These are phyloP conservation scores for Adansonia digitata DNA, from an alignment of 345 rosid species.

Conservation along the genomic window DNA sequence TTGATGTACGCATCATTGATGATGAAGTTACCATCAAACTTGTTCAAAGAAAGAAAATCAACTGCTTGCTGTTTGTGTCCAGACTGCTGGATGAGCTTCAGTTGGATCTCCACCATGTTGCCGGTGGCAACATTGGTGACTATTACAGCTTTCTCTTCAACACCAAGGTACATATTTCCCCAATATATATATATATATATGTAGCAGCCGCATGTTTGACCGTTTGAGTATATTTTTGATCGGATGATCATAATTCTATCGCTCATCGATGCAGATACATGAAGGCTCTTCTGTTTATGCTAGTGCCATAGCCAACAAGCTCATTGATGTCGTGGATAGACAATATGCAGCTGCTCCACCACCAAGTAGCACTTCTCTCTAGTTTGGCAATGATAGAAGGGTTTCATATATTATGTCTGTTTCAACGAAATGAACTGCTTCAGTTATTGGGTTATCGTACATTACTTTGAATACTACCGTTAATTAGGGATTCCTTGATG, in stretches of 20 bases:
- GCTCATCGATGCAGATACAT: neutral
- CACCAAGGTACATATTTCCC: conserved; percentile 51
- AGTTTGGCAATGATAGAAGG: neutral
- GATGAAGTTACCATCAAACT: conserved; percentile 88
- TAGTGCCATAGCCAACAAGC: conserved; percentile 61
- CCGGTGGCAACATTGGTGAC: conserved; percentile 86
- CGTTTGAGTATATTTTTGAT: neutral
- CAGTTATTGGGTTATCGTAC: neutral
- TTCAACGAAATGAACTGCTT: neutral
- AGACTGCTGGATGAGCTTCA: conserved; percentile 73
- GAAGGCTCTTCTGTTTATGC: conserved; percentile 13
- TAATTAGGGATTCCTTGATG: neutral
- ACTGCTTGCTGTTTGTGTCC: conserved; percentile 71
- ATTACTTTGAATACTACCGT: neutral
- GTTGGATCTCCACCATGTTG: conserved; percentile 77
- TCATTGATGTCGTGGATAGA: conserved; percentile 65
- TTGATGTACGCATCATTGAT: conserved; percentile 76
- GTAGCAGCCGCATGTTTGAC: neutral
- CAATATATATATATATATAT: neutral
- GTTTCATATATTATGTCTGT: neutral
- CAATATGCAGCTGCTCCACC: conserved; percentile 48
- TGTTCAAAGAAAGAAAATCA: conserved; percentile 70
- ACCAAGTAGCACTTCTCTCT: conserved; percentile 13
- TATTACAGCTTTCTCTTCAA: conserved; percentile 70
- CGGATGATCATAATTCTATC: neutral